Evolutionary conservation across 2,329 filamentous ascomycete genomes (phyloP), one percentile per base, ranked within the genome.

Genomic region (Diaporthe helianthi): DNA sequence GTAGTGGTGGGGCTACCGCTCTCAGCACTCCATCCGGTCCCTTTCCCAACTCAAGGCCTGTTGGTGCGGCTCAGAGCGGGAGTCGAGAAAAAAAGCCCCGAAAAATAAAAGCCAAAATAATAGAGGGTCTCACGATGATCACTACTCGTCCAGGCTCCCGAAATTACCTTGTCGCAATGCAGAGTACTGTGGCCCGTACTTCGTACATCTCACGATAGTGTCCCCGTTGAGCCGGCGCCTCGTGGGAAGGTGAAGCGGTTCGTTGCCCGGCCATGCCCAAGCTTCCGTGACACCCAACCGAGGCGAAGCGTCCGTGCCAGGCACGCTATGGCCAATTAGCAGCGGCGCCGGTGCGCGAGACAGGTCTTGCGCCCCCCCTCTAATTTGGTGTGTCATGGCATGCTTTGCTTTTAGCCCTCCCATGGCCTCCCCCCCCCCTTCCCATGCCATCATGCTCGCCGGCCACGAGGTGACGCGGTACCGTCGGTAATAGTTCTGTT

Each of bases 341-440:
- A 49, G 58, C 58, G n/a, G 58, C 38, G 64, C 64, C 64, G 53
- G 64, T 55, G 52, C 38, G 64, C 64, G 52, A 67, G 64, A 67
- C 64, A 58, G 51, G 64, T 67, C 64, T 67, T 58, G 64, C 64
- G 64, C 38, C 44, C 58, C 58, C 36, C 58, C 64, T 67, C 52
- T 67, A 67, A 55, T 67, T 55, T 67, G 38, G 64, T 66, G 51
- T 53, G 51, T 54, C 51, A 46, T 54, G 64, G 64, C 64, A 58
- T 36, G 53, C 65, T 54, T 29, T 58, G 44, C 52, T 31, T 31
- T 15, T 47, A 38, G 65, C n/a, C n/a, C n/a, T n/a, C 58, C 54
- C 22, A 47, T 36, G 58, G 26, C 41, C n/a, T n/a, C n/a, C n/a
- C n/a, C n/a, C n/a, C n/a, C n/a, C n/a, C n/a, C n/a, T n/a, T n/a